These are phyloP conservation scores for Gynandropsis gynandra DNA, from an alignment of 345 rosid species.

Conservation along the genomic window DNA sequence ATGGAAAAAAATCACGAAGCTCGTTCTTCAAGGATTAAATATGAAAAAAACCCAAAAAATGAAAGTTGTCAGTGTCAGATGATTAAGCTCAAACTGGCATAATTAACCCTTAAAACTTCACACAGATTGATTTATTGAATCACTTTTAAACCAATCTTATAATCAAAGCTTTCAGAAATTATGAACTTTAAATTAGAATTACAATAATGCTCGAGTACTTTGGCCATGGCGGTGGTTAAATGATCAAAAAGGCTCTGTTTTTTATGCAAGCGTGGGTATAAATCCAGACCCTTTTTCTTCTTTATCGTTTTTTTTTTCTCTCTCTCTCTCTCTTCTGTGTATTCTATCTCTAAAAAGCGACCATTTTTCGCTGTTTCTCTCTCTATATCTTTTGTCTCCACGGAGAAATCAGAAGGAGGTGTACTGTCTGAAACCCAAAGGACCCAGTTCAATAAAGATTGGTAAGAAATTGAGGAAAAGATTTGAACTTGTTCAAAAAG, in stretches of 20 bases:
- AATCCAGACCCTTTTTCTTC: slow-evolving; percentile 53
- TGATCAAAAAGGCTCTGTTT: slow-evolving; percentile 76
- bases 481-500: slow-evolving; percentile 42
- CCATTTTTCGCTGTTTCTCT: slow-evolving; percentile 27
- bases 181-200: not conserved
- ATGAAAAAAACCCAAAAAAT: slow-evolving; percentile 23
- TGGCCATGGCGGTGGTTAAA: slow-evolving; percentile 88
- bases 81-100: slow-evolving; percentile 36
- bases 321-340: slow-evolving; percentile 21
- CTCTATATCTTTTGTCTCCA: slow-evolving; percentile 24
- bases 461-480: slow-evolving; percentile 36
- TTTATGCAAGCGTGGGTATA: slow-evolving; percentile 98
- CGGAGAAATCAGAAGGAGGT: slow-evolving; percentile 27
- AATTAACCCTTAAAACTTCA: slow-evolving; percentile 22
- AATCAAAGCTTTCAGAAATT: slow-evolving; percentile 13
- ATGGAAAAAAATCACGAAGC: slow-evolving; percentile 23
- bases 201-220: slow-evolving; percentile 38
- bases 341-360: slow-evolving; percentile 26
- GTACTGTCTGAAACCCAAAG: slow-evolving; percentile 29
- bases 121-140: slow-evolving; percentile 6
- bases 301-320: slow-evolving; percentile 12
- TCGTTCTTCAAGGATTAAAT: slow-evolving; percentile 32
- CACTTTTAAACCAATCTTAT: not conserved
- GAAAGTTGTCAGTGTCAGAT: slow-evolving; percentile 71
- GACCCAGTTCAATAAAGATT: slow-evolving; percentile 34